Base-by-base conservation (phyloP, 1,139 yeast genomes). In the Pichia sp. region DNA sequence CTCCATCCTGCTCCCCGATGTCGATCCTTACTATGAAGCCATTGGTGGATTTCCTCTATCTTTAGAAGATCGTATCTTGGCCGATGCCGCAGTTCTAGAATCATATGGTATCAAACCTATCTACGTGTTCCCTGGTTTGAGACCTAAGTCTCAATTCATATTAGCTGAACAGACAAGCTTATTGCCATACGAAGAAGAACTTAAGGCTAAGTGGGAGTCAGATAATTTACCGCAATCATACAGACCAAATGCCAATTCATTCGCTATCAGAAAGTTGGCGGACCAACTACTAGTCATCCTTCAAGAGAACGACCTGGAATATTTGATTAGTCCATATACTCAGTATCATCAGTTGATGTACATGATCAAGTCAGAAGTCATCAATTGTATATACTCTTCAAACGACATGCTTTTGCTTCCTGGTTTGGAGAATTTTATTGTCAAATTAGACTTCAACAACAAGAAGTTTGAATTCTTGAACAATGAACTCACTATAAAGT, bases 311-410 rank as follows among this genome's bases (percentile, higher is more conserved):
- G 71, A 66, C 3, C 63, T 85, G 20, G 82, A 78, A 44, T 88
- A 73, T 53, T 59, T 86, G 42, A 74, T 87, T 14, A 82, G 94
- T 22, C 98, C 98, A 2, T 87, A 79, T 53, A 72, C 78, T 38
- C 76, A 96, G 0, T 77, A 87, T 56, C 75, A 83, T 37, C 97
- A 91, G 59, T 66, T 91, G 49, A 74, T 85, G 9, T 86, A 85
- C 51, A 63, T 88, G 50, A 70, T 69, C 37, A 67, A 63, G 33
- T 54, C 60, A 21, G 67, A 64, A 3, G 59, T 69, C 29, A 72
- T 88, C 38, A 94, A 88, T 57, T 77, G 84, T 1, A 74, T 88
- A 26, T 86, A 77, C 56, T 94, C 94, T 1, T 82, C 96, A 9
- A 78, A 88, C 2, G 97, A 91, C 50, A 67, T 78, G 32, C 62